A percentile compares a stretch with the other conserved stretches of the same genome.
phyloP scores from a whole-genome alignment of 305 asterid species.

The Fraxinus latifolia region DNA sequence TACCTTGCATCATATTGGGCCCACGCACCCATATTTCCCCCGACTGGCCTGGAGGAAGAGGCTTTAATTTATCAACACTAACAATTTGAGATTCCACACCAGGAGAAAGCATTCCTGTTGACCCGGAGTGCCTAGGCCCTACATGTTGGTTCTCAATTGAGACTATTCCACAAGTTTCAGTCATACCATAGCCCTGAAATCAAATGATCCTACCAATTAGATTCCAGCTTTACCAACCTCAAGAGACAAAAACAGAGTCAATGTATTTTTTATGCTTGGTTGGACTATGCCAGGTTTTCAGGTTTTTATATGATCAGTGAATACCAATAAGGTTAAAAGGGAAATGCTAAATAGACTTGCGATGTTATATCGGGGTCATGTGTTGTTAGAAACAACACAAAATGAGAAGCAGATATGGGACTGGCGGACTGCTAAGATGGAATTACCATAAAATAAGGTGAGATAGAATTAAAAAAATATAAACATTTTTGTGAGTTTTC shows the following conservation, averaged over 20 bases:
- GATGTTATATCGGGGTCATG: neutral
- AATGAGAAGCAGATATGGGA: neutral
- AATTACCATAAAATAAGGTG: neutral
- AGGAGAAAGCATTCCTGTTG: constrained; percentile 64
- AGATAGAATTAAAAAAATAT: neutral
- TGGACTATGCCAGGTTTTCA: neutral
- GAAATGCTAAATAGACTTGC: neutral
- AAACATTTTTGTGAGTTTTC: neutral
- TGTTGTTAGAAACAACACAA: neutral
- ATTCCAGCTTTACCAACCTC: constrained; percentile 1
- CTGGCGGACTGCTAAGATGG: neutral
- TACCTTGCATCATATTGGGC: constrained; percentile 86
- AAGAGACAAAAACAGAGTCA: constrained; percentile 5
- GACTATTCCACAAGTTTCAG: constrained; percentile 84
- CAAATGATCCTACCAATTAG: constrained; percentile 13
- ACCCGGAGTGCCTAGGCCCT: constrained; percentile 78
- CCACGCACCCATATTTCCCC: constrained; percentile 98
- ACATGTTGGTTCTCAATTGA: constrained; percentile 50
- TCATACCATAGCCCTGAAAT: constrained; percentile 95
- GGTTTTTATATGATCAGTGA: neutral
- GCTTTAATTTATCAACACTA: constrained; percentile 58
- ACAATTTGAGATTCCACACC: constrained; percentile 78
- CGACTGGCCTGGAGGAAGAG: constrained; percentile 77
- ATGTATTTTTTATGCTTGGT: neutral
- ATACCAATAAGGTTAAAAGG: neutral